These are phyloP conservation scores for Posidonia oceanica DNA, from an alignment of 116 monocot species.

Conservation along the genomic window DNA sequence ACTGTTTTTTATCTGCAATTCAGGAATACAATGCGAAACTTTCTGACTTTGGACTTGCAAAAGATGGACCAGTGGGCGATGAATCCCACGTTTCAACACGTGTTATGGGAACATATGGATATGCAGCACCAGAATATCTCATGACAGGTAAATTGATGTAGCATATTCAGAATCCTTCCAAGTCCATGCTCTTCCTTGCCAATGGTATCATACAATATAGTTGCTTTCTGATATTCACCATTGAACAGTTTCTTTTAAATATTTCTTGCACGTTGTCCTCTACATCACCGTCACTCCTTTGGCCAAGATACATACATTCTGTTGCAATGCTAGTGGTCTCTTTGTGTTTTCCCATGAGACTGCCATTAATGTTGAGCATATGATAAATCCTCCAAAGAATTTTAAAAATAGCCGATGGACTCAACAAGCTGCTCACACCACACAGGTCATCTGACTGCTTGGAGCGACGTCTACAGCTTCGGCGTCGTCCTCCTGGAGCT, in stretches of 20 bases:
- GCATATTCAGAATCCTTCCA: background rate
- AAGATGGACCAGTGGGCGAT: constrained; percentile 43
- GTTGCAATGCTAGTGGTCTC: too few relatives aligned
- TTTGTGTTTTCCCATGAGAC: too few relatives aligned
- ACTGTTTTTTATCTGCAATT: too few relatives aligned
- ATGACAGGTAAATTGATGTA: constrained; percentile 31
- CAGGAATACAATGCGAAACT: constrained; percentile 54
- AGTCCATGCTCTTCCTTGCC: background rate
- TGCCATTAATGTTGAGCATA: too few relatives aligned
- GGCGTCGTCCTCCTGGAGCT: constrained; percentile 77
- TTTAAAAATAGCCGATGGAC: too few relatives aligned
- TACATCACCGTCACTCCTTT: too few relatives aligned
- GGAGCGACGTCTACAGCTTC: constrained; percentile 84
- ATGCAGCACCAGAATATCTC: constrained; percentile 53
- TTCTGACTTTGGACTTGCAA: constrained; percentile 53
- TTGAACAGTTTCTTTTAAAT: too few relatives aligned
- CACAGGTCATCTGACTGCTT: constrained; percentile 67
- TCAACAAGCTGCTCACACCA: background rate
- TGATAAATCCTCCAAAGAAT: too few relatives aligned
- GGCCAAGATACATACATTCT: too few relatives aligned
- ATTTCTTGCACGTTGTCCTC: too few relatives aligned
- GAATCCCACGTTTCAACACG: constrained; percentile 37
- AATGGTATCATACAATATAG: too few relatives aligned
- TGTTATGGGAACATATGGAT: constrained; percentile 50
- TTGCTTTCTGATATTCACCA: too few relatives aligned